phyloP scores from a whole-genome alignment of 2,329 filamentous ascomycete species.

The Pseudogymnoascus sp. region DNA sequence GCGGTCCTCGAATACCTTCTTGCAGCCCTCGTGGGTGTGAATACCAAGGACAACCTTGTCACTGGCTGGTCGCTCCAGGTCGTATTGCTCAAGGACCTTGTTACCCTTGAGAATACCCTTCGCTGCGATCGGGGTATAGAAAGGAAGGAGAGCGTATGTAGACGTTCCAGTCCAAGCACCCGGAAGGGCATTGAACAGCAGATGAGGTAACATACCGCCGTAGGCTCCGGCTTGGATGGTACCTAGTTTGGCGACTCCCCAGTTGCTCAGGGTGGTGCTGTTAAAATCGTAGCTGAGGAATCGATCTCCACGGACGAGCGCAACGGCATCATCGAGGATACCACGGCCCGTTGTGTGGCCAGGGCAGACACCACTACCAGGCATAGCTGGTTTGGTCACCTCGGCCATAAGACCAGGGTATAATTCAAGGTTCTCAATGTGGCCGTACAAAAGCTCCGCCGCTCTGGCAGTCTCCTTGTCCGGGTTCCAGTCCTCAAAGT shows the following conservation, averaged over 20 bases:
- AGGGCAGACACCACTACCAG: constrained; percentile 37
- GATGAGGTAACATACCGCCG: constrained; percentile 36
- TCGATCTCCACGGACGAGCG: constrained; percentile 37
- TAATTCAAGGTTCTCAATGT: constrained; percentile 45
- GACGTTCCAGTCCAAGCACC: constrained; percentile 40
- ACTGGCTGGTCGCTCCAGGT: constrained; percentile 33
- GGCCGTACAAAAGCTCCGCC: constrained; percentile 38
- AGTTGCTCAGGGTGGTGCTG: constrained; percentile 37
- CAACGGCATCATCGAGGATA: constrained; percentile 40
- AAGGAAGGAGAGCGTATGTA: constrained; percentile 38
- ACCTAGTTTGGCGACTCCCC: constrained; percentile 39
- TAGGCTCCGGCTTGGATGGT: constrained; percentile 32
- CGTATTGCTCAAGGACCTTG: constrained; percentile 37
- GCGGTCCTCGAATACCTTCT: constrained; percentile 39
- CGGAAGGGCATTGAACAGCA: constrained; percentile 39
- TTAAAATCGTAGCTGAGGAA: constrained; percentile 41
- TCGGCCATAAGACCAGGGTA: constrained; percentile 51
- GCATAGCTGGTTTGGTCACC: constrained; percentile 43
- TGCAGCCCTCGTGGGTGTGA: constrained; percentile 41
- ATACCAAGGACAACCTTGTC: constrained; percentile 37
- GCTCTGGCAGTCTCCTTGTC: constrained; percentile 38
- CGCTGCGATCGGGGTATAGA: constrained; percentile 41
- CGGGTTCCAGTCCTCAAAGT: constrained; percentile 43
- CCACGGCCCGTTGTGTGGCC: constrained; percentile 36
- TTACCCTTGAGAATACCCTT: constrained; percentile 39